A percentile compares a stretch with the other conserved stretches of the same genome.
Evolutionary conservation across 176 grass and related monocot species (phyloP).

Genomic region (Zizania latifolia): DNA sequence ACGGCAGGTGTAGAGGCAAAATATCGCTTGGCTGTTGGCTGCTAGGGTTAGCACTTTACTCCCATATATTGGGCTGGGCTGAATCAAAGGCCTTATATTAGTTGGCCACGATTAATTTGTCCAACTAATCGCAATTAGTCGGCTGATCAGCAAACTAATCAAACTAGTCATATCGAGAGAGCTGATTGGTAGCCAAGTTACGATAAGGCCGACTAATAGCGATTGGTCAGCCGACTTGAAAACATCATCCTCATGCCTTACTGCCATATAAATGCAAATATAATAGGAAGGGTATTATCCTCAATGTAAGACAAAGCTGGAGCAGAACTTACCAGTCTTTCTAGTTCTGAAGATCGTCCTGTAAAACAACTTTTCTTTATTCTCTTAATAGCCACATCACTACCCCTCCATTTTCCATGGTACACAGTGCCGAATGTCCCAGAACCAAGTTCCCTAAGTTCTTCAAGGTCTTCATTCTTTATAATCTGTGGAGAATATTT

Average conservation of each 20-base stretch:
- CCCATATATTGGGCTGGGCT: no score
- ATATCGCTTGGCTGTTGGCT: no score
- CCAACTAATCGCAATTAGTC: no score
- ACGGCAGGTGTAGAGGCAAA: no score
- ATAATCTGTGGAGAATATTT: constrained; percentile 55
- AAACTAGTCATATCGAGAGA: no score
- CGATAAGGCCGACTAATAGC: no score
- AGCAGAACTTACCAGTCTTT: constrained; percentile 69
- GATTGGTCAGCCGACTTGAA: no score
- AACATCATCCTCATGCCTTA: neutral
- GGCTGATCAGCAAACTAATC: no score
- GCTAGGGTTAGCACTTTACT: no score
- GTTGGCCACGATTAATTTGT: no score
- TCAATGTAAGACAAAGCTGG: neutral
- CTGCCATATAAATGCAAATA: constrained; percentile 8
- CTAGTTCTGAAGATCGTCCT: constrained; percentile 85
- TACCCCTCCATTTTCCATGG: constrained; percentile 99
- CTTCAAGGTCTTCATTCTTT: constrained; percentile 95
- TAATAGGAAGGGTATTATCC: neutral
- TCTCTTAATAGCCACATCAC: constrained; percentile 95
- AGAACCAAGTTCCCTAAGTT: constrained; percentile 92
- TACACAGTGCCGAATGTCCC: constrained; percentile 97
- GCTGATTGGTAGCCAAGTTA: no score
- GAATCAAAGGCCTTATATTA: no score
- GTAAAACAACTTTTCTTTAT: constrained; percentile 98